These are phyloP conservation scores for Pontederia crassipes DNA, from an alignment of 176 grass and related monocot species.

Conservation along the genomic window DNA sequence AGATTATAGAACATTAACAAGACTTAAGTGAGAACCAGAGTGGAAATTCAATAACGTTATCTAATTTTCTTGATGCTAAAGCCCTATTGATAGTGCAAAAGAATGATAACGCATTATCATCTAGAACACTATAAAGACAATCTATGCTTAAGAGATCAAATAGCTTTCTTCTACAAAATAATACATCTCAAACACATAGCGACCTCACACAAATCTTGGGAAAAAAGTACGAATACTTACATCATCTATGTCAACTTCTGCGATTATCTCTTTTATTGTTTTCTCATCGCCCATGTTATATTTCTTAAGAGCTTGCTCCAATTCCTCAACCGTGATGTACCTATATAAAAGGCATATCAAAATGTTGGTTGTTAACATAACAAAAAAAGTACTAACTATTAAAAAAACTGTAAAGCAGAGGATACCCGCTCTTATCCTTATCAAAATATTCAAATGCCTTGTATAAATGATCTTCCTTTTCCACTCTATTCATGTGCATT, in stretches of 20 bases:
- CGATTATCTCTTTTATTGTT: conserved; percentile 95
- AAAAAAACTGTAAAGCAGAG: not conserved
- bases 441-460: conserved; percentile 99
- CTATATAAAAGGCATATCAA: conserved; percentile 30
- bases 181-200: conserved; percentile 2
- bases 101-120: no score
- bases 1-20: no score
- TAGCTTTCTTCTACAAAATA: not conserved
- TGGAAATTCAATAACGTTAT: no score
- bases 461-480: conserved; percentile 88
- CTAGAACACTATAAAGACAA: not conserved
- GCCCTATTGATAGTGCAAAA: no score
- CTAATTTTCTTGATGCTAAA: no score
- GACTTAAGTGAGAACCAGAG: no score
- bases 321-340: conserved; percentile 86
- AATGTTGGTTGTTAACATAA: conserved; percentile 12
- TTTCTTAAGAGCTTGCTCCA: conserved; percentile 87
- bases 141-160: not conserved
- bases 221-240: conserved; percentile 29
- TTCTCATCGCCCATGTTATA: conserved; percentile 96
- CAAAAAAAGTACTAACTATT: not conserved
- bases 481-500: conserved; percentile 98
- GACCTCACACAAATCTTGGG: not conserved
- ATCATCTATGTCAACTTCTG: conserved; percentile 88
- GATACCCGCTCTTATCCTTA: conserved; percentile 89